phyloP scores from a whole-genome alignment of 106 monocot species.

The Dendrobium huoshanense region DNA sequence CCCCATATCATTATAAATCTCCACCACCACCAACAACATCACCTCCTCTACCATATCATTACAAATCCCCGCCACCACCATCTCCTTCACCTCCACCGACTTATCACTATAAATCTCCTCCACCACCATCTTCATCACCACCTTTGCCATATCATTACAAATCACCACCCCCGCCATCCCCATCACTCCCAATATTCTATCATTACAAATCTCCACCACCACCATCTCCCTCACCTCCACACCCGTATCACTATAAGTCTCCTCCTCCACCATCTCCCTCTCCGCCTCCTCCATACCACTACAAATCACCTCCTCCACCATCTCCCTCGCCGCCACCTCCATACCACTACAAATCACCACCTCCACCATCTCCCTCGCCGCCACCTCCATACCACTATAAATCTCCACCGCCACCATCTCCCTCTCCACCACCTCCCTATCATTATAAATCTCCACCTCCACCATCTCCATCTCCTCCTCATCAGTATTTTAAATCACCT shows the following conservation, averaged over 20 bases:
- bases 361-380: background rate
- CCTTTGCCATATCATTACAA: too few species aligned
- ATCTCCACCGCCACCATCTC: conserved; percentile 1
- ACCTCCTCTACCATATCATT: background rate
- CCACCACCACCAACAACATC: background rate
- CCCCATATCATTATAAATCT: background rate
- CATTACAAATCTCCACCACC: too few species aligned
- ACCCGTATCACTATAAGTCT: background rate
- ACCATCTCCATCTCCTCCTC: background rate
- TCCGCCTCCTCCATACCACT: too few species aligned
- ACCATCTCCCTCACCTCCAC: background rate
- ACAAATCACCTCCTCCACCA: background rate
- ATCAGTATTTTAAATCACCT: background rate
- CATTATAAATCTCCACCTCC: background rate
- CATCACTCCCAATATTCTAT: too few species aligned
- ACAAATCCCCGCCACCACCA: conserved; percentile 1
- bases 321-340: background rate
- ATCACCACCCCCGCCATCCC: too few species aligned
- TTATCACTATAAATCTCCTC: background rate
- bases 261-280: background rate
- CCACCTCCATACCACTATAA: background rate
- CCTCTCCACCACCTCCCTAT: background rate
- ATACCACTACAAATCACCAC: conserved; percentile 8
- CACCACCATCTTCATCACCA: background rate
- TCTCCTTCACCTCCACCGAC: background rate